These are phyloP conservation scores for Mycena indigotica DNA, from an alignment of 768 basidiomycete species.

Conservation along the genomic window DNA sequence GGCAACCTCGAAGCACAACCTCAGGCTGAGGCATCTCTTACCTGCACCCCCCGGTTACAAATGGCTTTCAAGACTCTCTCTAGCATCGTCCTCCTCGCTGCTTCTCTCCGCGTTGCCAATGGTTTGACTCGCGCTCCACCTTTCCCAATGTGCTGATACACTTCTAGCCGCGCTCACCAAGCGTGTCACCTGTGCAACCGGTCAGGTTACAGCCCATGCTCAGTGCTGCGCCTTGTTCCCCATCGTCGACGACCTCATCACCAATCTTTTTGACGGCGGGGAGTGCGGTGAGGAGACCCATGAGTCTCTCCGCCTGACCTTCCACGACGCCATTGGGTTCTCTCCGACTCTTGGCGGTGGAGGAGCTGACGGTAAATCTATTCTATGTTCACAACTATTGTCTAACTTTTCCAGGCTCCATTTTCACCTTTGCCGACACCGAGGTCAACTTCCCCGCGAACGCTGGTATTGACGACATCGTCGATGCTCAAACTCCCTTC, in stretches of 20 bases:
- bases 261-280: slow-evolving; percentile 30
- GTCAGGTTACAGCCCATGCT: slow-evolving; percentile 30
- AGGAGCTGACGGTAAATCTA: slow-evolving; percentile 35
- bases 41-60: no score
- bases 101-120: no score
- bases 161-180: not conserved
- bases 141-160: no score
- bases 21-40: no score
- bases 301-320: slow-evolving; percentile 9
- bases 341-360: slow-evolving; percentile 11
- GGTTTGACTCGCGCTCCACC: no score
- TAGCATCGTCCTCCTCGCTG: no score
- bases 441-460: slow-evolving; percentile 34
- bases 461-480: slow-evolving; percentile 32
- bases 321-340: slow-evolving; percentile 28
- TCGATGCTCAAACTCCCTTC: slow-evolving; percentile 26
- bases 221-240: slow-evolving; percentile 35
- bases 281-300: slow-evolving; percentile 32
- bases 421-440: slow-evolving; percentile 33
- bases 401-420: no score
- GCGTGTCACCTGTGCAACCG: slow-evolving; percentile 30
- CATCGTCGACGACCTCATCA: slow-evolving; percentile 33
- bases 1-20: no score
- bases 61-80: no score
- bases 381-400: no score